Percentiles rank a stretch among this genome's conserved stretches.
Conservation (phyloP, 2,329 filamentous ascomycete species). For the Sphaerulina musiva region DNA sequence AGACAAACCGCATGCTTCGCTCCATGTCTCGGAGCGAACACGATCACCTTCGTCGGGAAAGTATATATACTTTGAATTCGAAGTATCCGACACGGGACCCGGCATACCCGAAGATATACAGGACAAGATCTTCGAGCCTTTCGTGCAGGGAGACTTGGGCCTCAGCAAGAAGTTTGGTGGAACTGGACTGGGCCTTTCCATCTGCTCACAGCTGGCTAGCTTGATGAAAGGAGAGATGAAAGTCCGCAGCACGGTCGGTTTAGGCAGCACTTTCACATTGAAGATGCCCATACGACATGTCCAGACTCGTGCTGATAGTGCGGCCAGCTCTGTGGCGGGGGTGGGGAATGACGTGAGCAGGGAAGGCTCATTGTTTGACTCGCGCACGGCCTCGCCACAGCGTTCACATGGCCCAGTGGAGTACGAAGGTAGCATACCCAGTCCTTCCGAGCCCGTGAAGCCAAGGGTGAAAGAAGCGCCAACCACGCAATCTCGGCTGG, state of each 20-base stretch:
- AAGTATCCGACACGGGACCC: conserved; percentile 80
- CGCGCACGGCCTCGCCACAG: conserved; percentile 4
- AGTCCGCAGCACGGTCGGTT: conserved; percentile 63
- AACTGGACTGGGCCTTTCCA: conserved; percentile 79
- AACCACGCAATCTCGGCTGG: conserved; percentile 67
- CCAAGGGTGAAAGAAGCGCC: conserved; percentile 25
- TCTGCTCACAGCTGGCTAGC: conserved; percentile 76
- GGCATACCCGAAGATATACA: conserved; percentile 75
- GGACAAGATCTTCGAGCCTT: conserved; percentile 82
- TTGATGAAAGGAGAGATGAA: conserved; percentile 75
- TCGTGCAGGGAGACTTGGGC: conserved; percentile 85
- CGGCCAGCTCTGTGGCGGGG: conserved; percentile 35
- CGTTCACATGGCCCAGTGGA: conserved; percentile 17
- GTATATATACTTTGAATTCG: conserved; percentile 74
- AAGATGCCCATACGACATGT: conserved; percentile 73
- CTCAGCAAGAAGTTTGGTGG: conserved; percentile 86
- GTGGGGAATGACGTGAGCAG: conserved; percentile 15
- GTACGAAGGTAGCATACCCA: conserved; percentile 12
- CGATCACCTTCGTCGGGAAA: conserved; percentile 52
- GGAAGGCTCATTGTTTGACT: conserved; percentile 13
- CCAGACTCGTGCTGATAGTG: conserved; percentile 56
- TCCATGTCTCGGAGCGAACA: conserved; percentile 20
- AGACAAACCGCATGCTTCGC: conserved; percentile 33
- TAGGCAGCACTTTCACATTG: conserved; percentile 76
- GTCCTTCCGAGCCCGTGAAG: conserved; percentile 20